Conservation (phyloP, 371 early-diverging fungal genomes). For the Mucor saturninus region DNA sequence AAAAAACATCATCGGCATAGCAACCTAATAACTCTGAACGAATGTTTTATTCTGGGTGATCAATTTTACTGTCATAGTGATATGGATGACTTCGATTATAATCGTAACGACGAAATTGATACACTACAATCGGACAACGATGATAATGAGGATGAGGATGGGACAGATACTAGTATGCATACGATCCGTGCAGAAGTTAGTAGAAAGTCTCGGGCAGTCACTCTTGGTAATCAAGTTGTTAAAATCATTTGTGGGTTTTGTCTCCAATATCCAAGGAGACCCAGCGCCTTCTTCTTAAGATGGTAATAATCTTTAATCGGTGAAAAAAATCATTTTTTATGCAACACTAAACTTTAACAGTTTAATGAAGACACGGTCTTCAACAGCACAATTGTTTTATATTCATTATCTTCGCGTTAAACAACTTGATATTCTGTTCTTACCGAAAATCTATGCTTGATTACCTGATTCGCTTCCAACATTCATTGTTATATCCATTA, state of each 20-base stretch:
- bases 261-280: not conserved
- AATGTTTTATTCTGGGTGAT: too few relatives aligned
- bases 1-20: too few relatives aligned
- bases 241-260: not conserved
- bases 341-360: not conserved
- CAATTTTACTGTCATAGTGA: not conserved
- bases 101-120: not conserved
- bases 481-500: too few relatives aligned
- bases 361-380: not conserved
- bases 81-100: not conserved
- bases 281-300: not conserved
- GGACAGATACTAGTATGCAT: not conserved
- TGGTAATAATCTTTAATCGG: not conserved
- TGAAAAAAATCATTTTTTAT: not conserved
- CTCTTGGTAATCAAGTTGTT: not conserved
- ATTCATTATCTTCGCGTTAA: conserved; percentile 6
- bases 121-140: not conserved
- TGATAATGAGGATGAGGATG: not conserved
- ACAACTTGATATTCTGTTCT: not conserved
- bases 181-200: not conserved
- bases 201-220: not conserved
- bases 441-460: conserved; percentile 12
- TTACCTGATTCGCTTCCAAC: too few relatives aligned
- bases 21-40: too few relatives aligned
- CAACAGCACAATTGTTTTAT: not conserved